A percentile compares a stretch with the other conserved stretches of the same genome.
phyloP scores from a whole-genome alignment of 805 yeast genomes.

The Starmerella riodocensis region DNA sequence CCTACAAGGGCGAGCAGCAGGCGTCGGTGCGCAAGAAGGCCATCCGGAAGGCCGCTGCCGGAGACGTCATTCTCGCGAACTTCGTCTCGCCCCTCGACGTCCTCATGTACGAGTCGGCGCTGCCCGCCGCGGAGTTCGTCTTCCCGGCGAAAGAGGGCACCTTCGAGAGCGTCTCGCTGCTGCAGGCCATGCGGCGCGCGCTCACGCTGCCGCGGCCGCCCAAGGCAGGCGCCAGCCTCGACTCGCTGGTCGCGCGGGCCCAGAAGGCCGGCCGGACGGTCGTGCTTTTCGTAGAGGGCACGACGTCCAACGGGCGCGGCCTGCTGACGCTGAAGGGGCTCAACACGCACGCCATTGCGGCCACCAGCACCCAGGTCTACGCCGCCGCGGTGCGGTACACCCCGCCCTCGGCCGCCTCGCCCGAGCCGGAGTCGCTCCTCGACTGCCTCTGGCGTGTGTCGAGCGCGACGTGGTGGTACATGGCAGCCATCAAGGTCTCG shows the following conservation, averaged over 20 bases:
- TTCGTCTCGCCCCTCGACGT: constrained; percentile 49
- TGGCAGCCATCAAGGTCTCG: constrained; percentile 23
- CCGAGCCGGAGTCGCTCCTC: constrained; percentile 24
- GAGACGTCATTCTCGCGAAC: constrained; percentile 45
- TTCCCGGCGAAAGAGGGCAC: constrained; percentile 33
- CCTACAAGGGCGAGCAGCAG: constrained; percentile 38
- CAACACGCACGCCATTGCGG: constrained; percentile 18
- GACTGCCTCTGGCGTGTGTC: constrained; percentile 23
- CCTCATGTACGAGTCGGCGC: constrained; percentile 26
- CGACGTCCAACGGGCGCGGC: constrained; percentile 72
- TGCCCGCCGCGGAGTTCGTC: constrained; percentile 22
- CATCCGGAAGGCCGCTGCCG: constrained; percentile 20
- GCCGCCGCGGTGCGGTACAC: constrained; percentile 26
- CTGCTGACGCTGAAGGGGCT: constrained; percentile 42
- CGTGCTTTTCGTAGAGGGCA: constrained; percentile 63
- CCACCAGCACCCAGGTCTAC: constrained; percentile 14
- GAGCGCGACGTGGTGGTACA: constrained; percentile 21
- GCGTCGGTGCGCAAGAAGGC: constrained; percentile 29
- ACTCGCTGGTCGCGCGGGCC: constrained; percentile 14
- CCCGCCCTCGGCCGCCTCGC: constrained; percentile 27
- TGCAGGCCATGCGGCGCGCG: constrained; percentile 18
- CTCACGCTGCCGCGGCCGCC: constrained; percentile 5
- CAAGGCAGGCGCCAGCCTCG: background rate
- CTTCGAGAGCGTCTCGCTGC: constrained; percentile 14
- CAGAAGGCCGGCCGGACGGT: constrained; percentile 33